These are phyloP conservation scores for Microdochium nivale DNA, from an alignment of 2,329 filamentous ascomycete species.

Conservation along the genomic window DNA sequence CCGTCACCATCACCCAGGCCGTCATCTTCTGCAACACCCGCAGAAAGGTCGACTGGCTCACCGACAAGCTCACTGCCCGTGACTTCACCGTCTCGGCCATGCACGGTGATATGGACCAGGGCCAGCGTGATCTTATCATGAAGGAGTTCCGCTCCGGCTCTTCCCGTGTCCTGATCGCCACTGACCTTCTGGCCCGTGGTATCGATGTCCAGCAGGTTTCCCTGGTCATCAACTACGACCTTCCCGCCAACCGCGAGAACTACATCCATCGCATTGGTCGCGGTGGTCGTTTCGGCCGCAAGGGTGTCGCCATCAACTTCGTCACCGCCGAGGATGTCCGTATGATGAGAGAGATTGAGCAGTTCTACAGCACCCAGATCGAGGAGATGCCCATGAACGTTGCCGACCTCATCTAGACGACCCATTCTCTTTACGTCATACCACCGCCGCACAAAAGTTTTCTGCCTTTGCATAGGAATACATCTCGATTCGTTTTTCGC, in stretches of 20 bases:
- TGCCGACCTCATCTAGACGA: constrained; percentile 59
- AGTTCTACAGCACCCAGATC: constrained; percentile 99
- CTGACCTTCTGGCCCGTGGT: constrained; percentile 95
- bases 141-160: constrained; percentile 99
- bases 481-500: constrained; percentile 5
- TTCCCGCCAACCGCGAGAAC: constrained; percentile 98
- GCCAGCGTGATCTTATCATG: constrained; percentile 98
- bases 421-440: constrained; percentile 5
- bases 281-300: constrained; percentile 98
- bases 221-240: constrained; percentile 99
- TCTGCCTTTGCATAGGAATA: constrained; percentile 15
- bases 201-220: constrained; percentile 99
- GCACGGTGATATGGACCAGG: constrained; percentile 99
- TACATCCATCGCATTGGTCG: constrained; percentile 99
- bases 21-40: constrained; percentile 99
- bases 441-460: constrained; percentile 8
- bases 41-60: constrained; percentile 99
- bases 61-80: constrained; percentile 95
- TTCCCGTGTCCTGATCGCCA: constrained; percentile 97
- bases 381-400: constrained; percentile 99
- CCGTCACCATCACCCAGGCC: constrained; percentile 97
- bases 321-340: constrained; percentile 97
- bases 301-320: constrained; percentile 99
- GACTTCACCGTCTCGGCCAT: constrained; percentile 99
- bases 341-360: constrained; percentile 99